These are phyloP conservation scores for Salix koriyanagi DNA, from an alignment of 345 rosid genomes.

Conservation along the genomic window DNA sequence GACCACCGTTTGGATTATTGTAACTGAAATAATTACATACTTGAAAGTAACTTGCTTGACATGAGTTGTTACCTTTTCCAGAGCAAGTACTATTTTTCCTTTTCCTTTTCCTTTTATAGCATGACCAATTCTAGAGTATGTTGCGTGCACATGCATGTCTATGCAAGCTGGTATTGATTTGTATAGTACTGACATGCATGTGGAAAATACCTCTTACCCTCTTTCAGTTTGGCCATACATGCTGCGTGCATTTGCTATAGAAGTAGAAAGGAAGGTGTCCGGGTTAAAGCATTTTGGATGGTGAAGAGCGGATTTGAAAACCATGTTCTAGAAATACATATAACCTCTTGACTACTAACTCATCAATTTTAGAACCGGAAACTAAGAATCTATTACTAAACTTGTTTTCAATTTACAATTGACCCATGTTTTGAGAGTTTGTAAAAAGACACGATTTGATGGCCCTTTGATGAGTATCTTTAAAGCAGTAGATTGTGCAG, in stretches of 20 bases:
- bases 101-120: neutral
- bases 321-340: neutral
- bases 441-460: neutral
- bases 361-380: no score
- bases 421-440: neutral
- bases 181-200: neutral
- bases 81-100: neutral
- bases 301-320: neutral
- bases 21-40: neutral
- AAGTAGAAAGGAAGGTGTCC: neutral
- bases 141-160: neutral
- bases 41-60: neutral
- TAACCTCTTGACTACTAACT: no score
- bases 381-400: no score
- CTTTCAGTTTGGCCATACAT: neutral
- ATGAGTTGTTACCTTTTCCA: neutral
- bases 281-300: neutral
- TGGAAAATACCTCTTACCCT: neutral
- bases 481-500: neutral
- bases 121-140: neutral
- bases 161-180: neutral
- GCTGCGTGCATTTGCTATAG: neutral
- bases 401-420: no score
- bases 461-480: neutral
- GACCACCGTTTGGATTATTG: neutral